phyloP scores from a whole-genome alignment of 2,329 filamentous ascomycete species.

The Paecilomyces dactylethromorphus region DNA sequence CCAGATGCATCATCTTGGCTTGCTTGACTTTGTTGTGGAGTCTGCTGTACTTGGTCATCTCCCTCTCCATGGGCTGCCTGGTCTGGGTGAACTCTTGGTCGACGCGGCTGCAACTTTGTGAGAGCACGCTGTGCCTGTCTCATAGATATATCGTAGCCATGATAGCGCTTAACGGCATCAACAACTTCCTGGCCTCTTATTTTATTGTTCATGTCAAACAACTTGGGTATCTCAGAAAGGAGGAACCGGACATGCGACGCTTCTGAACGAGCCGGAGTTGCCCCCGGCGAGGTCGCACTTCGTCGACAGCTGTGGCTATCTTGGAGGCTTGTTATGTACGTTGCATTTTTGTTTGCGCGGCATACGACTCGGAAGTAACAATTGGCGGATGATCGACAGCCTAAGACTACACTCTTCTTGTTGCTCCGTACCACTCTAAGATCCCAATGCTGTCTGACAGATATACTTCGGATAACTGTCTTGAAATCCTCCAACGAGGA shows the following conservation, averaged over 20 bases:
- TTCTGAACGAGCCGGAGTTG: slow-evolving; percentile 32
- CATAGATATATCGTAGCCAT: slow-evolving; percentile 34
- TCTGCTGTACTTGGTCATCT: background rate
- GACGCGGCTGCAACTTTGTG: slow-evolving; percentile 26
- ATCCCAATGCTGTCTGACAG: slow-evolving; percentile 36
- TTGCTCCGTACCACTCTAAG: slow-evolving; percentile 34
- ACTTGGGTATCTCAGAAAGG: slow-evolving; percentile 31
- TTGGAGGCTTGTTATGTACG: slow-evolving; percentile 34
- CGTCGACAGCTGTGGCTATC: slow-evolving; percentile 32
- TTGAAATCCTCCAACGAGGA: slow-evolving; percentile 34
- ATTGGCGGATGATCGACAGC: slow-evolving; percentile 31
- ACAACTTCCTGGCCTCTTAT: slow-evolving; percentile 33
- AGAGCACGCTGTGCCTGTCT: slow-evolving; percentile 33
- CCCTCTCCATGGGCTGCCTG: background rate
- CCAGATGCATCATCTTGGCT: slow-evolving; percentile 17
- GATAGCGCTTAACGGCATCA: slow-evolving; percentile 34
- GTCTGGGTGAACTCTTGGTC: slow-evolving; percentile 5
- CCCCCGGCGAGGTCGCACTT: slow-evolving; percentile 19
- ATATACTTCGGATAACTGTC: slow-evolving; percentile 30
- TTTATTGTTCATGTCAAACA: slow-evolving; percentile 32
- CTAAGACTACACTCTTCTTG: slow-evolving; percentile 35
- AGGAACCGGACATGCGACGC: slow-evolving; percentile 34
- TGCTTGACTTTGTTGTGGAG: slow-evolving; percentile 5
- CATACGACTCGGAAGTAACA: slow-evolving; percentile 35
- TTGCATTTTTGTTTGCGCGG: slow-evolving; percentile 33